phyloP scores from a whole-genome alignment of 768 basidiomycete genomes.

The Paxillus rubicundulus region DNA sequence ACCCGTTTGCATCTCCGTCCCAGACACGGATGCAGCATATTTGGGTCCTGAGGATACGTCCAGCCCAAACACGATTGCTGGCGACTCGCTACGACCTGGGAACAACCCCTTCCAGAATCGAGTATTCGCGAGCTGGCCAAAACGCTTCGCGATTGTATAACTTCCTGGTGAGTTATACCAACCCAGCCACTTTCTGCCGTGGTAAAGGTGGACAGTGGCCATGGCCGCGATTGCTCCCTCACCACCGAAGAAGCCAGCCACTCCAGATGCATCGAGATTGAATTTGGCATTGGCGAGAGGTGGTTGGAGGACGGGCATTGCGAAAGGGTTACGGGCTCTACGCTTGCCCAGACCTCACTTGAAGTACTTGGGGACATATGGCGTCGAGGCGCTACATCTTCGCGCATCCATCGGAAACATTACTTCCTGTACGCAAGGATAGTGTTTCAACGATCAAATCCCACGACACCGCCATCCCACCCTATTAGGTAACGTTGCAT shows the following conservation, averaged over 20 bases:
- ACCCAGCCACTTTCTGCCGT: conserved; percentile 32
- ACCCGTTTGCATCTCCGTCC: conserved; percentile 28
- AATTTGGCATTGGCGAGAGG: conserved; percentile 12
- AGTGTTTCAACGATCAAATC: too few species aligned
- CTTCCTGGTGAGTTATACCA: conserved; percentile 40
- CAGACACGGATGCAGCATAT: conserved; percentile 27
- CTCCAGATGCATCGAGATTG: conserved; percentile 29
- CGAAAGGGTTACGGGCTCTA: background rate
- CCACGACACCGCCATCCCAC: too few species aligned
- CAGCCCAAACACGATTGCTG: conserved; percentile 28
- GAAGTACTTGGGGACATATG: too few species aligned
- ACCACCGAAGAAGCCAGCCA: conserved; percentile 38
- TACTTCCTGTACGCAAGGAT: too few species aligned
- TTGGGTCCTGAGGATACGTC: conserved; percentile 28
- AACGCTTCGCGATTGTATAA: conserved; percentile 32
- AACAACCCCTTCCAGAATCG: conserved; percentile 33
- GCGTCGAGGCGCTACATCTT: too few species aligned
- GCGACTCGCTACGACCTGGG: conserved; percentile 27
- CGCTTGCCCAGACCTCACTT: too few species aligned
- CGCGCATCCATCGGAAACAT: too few species aligned
- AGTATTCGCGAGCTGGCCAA: conserved; percentile 27
- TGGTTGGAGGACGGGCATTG: conserved; percentile 16
- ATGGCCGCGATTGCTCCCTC: conserved; percentile 39
- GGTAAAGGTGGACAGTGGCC: conserved; percentile 33
- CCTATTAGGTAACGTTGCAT: too few species aligned